Conservation (phyloP, 1,284 basidiomycete genomes). For the Papiliotrema flavescens region DNA sequence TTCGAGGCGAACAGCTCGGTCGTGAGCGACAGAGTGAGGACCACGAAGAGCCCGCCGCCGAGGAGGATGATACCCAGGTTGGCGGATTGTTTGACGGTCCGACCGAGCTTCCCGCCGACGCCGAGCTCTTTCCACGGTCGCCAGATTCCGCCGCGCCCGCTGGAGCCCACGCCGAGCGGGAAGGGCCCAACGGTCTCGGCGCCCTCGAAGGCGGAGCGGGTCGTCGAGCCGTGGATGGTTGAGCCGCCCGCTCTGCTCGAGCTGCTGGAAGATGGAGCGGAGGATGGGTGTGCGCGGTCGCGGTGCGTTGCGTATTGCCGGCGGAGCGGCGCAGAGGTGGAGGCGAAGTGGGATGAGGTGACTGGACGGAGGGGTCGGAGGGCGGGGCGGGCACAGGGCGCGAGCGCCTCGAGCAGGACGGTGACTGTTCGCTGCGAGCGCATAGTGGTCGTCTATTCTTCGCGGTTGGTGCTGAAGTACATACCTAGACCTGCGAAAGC, state of each 20-base stretch:
- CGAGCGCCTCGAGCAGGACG: no score
- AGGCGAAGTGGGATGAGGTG: no score
- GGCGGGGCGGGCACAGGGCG: no score
- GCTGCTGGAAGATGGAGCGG: neutral
- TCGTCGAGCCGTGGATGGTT: neutral
- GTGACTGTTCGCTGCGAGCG: no score
- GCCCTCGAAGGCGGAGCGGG: conserved; percentile 9
- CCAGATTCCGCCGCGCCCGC: conserved; percentile 53
- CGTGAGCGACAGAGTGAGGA: conserved; percentile 78
- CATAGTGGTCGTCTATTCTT: no score
- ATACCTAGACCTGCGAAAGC: no score
- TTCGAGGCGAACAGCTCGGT: conserved; percentile 89
- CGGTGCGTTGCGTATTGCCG: neutral
- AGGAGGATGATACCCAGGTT: conserved; percentile 78
- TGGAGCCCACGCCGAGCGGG: conserved; percentile 64
- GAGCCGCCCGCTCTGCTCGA: no score
- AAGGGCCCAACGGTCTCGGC: conserved; percentile 67
- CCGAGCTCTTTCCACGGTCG: conserved; percentile 72
- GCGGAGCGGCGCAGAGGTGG: neutral
- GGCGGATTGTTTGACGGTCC: conserved; percentile 72
- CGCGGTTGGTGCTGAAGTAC: no score
- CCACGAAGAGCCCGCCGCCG: conserved; percentile 73
- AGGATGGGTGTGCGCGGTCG: neutral
- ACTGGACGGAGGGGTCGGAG: no score
- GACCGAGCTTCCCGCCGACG: conserved; percentile 73